phyloP scores from a whole-genome alignment of 202 grass and related monocot species.

The Dendrocalamus latiflorus region DNA sequence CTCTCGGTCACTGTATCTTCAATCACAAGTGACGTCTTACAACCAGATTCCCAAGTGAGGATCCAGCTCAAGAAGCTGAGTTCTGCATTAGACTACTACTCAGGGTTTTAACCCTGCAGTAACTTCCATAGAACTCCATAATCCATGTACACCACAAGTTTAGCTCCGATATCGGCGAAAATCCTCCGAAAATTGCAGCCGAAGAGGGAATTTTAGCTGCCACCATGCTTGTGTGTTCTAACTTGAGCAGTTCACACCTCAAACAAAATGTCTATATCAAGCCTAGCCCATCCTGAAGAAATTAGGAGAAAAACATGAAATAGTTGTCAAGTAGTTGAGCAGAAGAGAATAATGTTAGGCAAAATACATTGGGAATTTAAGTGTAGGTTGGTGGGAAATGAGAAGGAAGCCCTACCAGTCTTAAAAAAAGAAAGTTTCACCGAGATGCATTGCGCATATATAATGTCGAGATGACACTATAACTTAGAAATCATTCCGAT shows the following conservation, averaged over 20 bases:
- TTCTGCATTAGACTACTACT: neutral
- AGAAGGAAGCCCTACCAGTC: constrained; percentile 35
- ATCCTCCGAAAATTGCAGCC: neutral
- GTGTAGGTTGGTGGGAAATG: constrained; percentile 32
- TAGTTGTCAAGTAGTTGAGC: constrained; percentile 36
- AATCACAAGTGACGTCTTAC: neutral
- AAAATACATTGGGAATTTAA: constrained; percentile 19
- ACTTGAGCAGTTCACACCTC: constrained; percentile 15
- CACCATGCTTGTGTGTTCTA: neutral
- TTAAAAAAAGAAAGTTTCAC: constrained; percentile 16
- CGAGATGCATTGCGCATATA: constrained; percentile 5
- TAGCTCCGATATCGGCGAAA: neutral
- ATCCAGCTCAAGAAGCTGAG: constrained; percentile 3
- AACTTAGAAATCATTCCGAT: constrained; percentile 17
- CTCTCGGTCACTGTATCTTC: neutral
- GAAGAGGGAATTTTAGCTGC: neutral
- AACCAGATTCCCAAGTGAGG: neutral
- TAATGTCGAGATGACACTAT: constrained; percentile 5
- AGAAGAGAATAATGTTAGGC: constrained; percentile 8
- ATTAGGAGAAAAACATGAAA: neutral
- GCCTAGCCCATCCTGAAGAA: constrained; percentile 44
- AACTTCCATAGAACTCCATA: constrained; percentile 1
- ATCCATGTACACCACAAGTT: neutral
- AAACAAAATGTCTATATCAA: constrained; percentile 15
- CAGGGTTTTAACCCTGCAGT: neutral